phyloP scores from a whole-genome alignment of 257 asterid species.

The Gentiana straminea region DNA sequence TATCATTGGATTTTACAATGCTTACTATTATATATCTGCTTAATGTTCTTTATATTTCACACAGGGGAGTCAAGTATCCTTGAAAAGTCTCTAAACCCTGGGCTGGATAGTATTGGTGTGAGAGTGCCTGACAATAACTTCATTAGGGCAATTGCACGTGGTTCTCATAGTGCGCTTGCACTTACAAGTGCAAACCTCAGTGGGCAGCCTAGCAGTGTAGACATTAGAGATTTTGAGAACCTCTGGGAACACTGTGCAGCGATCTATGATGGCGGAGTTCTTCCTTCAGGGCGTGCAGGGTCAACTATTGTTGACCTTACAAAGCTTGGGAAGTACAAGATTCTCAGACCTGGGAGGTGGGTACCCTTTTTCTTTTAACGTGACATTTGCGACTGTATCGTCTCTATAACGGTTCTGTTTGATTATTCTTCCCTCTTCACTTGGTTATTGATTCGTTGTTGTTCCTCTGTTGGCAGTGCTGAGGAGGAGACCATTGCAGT shows the following conservation, averaged over 20 bases:
- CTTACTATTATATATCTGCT: not conserved
- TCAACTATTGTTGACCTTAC: conserved; percentile 84
- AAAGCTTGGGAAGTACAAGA: conserved; percentile 54
- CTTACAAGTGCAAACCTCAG: conserved; percentile 93
- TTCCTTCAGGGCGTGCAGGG: conserved; percentile 87
- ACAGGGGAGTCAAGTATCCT: conserved; percentile 75
- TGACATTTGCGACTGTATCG: too few relatives aligned
- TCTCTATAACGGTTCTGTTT: not conserved
- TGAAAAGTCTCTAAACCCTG: conserved; percentile 77
- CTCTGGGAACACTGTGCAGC: conserved; percentile 74
- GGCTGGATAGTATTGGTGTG: conserved; percentile 74
- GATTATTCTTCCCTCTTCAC: not conserved
- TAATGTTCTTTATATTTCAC: conserved; percentile 1
- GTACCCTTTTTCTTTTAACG: not conserved
- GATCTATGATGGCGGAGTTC: conserved; percentile 65
- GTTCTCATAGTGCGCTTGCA: conserved; percentile 72
- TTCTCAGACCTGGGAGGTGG: conserved; percentile 84
- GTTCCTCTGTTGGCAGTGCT: conserved; percentile 31
- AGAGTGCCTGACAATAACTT: conserved; percentile 67
- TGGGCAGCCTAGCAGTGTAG: conserved; percentile 73
- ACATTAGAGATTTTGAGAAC: conserved; percentile 60
- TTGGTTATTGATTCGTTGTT: not conserved
- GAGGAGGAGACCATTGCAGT: conserved; percentile 50
- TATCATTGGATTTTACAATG: not conserved
- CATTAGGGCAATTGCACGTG: conserved; percentile 59